phyloP scores from a whole-genome alignment of 345 rosid genomes.

The Eucalyptus victrix region DNA sequence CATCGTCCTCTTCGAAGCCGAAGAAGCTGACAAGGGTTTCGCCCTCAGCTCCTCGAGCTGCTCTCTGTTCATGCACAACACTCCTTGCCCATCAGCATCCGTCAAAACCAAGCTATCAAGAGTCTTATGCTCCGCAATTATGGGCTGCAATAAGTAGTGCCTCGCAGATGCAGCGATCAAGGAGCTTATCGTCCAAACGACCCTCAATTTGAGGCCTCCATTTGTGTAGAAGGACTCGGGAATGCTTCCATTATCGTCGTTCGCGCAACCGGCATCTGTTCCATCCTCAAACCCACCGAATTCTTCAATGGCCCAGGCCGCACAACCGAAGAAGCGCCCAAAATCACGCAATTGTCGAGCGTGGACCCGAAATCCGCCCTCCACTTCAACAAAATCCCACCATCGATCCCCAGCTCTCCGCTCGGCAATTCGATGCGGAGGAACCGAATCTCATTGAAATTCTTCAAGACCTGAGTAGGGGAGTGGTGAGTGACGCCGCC shows the following conservation, averaged over 20 bases:
- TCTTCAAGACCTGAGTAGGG: constrained; percentile 82
- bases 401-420: constrained; percentile 83
- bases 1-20: constrained; percentile 87
- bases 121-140: constrained; percentile 78
- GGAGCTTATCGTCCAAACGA: constrained; percentile 96
- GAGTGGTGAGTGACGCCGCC: constrained; percentile 92
- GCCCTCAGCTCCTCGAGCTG: constrained; percentile 88
- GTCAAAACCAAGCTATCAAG: constrained; percentile 75
- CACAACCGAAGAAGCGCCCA: constrained; percentile 66
- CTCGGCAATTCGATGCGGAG: constrained; percentile 77
- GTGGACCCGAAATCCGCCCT: constrained; percentile 95
- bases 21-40: constrained; percentile 87
- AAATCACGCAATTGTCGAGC: constrained; percentile 79
- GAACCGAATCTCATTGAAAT: constrained; percentile 81
- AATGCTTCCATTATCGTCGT: constrained; percentile 61
- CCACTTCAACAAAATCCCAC: constrained; percentile 86
- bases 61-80: constrained; percentile 81
- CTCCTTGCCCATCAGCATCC: constrained; percentile 88
- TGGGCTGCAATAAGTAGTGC: constrained; percentile 84
- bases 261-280: constrained; percentile 4
- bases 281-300: constrained; percentile 3
- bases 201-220: constrained; percentile 82
- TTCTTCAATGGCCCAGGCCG: neutral
- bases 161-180: constrained; percentile 92
- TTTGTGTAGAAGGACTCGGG: constrained; percentile 95